A percentile compares a stretch with the other conserved stretches of the same genome.
phyloP scores from a whole-genome alignment of 495 filamentous ascomycete species.

The Apodospora peruviana region DNA sequence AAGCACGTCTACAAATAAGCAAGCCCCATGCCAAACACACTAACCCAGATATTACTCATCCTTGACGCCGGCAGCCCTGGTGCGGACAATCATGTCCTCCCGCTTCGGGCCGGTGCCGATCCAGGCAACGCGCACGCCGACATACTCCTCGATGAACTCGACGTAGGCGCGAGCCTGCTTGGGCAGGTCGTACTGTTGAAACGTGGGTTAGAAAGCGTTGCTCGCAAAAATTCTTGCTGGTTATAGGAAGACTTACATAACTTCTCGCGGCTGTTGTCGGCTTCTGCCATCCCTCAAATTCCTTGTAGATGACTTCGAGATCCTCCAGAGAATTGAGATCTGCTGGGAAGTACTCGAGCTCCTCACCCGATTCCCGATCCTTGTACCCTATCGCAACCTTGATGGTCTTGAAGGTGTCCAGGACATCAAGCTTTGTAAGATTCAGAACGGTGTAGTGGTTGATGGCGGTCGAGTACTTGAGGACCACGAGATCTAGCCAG shows the following conservation, averaged over 20 bases:
- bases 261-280: slow-evolving; percentile 47
- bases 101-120: slow-evolving; percentile 74
- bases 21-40: too few relatives aligned
- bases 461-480: slow-evolving; percentile 65
- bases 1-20: too few relatives aligned
- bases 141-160: slow-evolving; percentile 62
- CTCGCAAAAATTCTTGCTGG: too few relatives aligned
- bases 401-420: slow-evolving; percentile 78
- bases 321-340: slow-evolving; percentile 26
- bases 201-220: too few relatives aligned
- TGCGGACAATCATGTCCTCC: slow-evolving; percentile 43
- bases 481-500: slow-evolving; percentile 85
- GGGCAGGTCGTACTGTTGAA: slow-evolving; percentile 63
- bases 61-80: slow-evolving; percentile 8
- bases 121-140: slow-evolving; percentile 67
- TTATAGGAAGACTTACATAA: slow-evolving; percentile 18
- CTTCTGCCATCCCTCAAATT: slow-evolving; percentile 71
- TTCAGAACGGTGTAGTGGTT: slow-evolving; percentile 76
- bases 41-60: too few relatives aligned
- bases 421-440: slow-evolving; percentile 79
- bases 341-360: slow-evolving; percentile 33
- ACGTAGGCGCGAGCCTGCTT: slow-evolving; percentile 68
- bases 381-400: slow-evolving; percentile 67
- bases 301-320: slow-evolving; percentile 62
- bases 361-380: slow-evolving; percentile 36